Conservation (phyloP, 2,329 filamentous ascomycete species). For the Metarhizium album region DNA sequence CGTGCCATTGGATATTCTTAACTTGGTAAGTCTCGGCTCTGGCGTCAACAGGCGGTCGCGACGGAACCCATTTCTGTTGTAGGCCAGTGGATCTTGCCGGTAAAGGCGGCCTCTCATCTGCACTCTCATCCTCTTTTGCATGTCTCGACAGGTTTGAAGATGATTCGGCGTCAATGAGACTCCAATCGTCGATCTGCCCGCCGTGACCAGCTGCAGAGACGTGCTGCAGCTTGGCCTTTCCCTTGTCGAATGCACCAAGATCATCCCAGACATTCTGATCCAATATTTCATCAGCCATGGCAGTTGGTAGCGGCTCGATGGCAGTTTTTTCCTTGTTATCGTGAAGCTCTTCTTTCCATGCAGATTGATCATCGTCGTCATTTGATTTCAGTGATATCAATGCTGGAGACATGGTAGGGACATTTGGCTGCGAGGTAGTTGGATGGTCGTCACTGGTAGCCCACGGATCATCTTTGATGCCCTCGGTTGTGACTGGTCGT, state of each 20-base stretch:
- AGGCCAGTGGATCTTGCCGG: slow-evolving; percentile 25
- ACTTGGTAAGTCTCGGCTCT: slow-evolving; percentile 78
- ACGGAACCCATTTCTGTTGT: slow-evolving; percentile 25
- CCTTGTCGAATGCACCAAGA: slow-evolving; percentile 27
- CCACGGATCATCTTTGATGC: slow-evolving; percentile 20
- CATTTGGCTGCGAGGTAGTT: slow-evolving; percentile 13
- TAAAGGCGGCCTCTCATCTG: slow-evolving; percentile 22
- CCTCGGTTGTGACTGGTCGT: slow-evolving; percentile 12
- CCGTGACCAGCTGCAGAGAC: slow-evolving; percentile 9
- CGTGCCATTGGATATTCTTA: slow-evolving; percentile 81
- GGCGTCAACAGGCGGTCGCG: slow-evolving; percentile 31
- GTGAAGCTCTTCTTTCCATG: slow-evolving; percentile 28
- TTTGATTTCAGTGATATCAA: slow-evolving; percentile 26
- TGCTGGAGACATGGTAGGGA: slow-evolving; percentile 19
- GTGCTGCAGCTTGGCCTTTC: slow-evolving; percentile 26
- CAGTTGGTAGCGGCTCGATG: slow-evolving; percentile 12
- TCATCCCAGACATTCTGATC: slow-evolving; percentile 41
- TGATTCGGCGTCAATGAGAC: slow-evolving; percentile 35
- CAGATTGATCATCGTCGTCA: slow-evolving; percentile 23
- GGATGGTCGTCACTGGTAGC: slow-evolving; percentile 16
- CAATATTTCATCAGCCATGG: slow-evolving; percentile 22
- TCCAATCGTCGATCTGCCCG: slow-evolving; percentile 35
- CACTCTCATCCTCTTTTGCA: slow-evolving; percentile 5
- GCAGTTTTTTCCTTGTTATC: slow-evolving; percentile 16
- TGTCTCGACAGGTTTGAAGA: slow-evolving; percentile 10